These are phyloP conservation scores for Flaveria sonorensis DNA, from an alignment of 129 eudicot species.

Conservation along the genomic window DNA sequence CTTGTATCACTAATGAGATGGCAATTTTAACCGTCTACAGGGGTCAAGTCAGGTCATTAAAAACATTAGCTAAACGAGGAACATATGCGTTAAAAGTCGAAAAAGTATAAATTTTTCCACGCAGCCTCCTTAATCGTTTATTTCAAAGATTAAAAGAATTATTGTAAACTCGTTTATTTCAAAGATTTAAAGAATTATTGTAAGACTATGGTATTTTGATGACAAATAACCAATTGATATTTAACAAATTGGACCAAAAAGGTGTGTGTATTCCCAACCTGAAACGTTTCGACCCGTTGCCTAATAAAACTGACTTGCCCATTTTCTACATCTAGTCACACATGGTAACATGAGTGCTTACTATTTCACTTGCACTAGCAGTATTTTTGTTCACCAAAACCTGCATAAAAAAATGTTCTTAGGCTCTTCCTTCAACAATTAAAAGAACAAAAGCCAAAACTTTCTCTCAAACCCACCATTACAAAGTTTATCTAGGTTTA, in stretches of 20 bases:
- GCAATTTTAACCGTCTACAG: background rate
- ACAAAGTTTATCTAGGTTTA: too few species aligned
- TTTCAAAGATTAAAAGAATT: background rate
- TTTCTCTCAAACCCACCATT: background rate
- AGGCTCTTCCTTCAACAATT: constrained; percentile 3
- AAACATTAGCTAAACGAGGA: background rate
- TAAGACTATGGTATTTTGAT: too few species aligned
- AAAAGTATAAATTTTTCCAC: background rate
- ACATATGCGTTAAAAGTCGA: background rate
- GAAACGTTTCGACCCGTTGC: background rate
- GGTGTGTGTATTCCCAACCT: background rate
- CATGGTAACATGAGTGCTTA: constrained; percentile 41
- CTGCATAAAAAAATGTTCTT: constrained; percentile 45
- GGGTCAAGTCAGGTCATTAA: background rate
- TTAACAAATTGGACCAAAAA: background rate
- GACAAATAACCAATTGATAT: background rate
- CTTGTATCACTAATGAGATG: background rate
- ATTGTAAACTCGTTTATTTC: background rate
- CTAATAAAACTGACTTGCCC: background rate
- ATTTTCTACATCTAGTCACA: background rate
- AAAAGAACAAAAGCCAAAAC: constrained; percentile 8
- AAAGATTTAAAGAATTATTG: background rate
- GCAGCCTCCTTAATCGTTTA: background rate
- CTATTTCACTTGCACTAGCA: constrained; percentile 99
- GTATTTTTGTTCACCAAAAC: constrained; percentile 91